Percentiles rank a stretch among this genome's conserved stretches.
Evolutionary conservation across 768 basidiomycete genomes (phyloP).

Genomic region (Mrakia gelida): DNA sequence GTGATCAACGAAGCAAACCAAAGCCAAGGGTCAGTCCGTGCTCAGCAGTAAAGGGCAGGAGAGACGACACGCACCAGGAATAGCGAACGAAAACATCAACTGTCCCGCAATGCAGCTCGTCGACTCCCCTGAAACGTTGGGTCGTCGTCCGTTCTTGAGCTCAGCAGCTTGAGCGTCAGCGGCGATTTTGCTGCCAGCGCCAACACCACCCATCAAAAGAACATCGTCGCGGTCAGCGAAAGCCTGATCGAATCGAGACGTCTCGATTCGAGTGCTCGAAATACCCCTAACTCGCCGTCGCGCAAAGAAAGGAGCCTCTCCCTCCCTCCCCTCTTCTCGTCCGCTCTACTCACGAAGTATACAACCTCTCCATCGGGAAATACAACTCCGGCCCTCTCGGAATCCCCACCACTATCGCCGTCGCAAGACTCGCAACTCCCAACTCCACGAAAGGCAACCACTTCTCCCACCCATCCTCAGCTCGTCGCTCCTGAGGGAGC

Average conservation of each 20-base stretch:
- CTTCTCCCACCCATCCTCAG: neutral
- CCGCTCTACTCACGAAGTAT: conserved; percentile 52
- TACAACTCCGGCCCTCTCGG: conserved; percentile 71
- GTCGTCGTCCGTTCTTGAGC: conserved; percentile 46
- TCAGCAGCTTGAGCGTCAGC: conserved; percentile 51
- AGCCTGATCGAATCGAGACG: neutral
- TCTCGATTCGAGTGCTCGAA: conserved; percentile 33
- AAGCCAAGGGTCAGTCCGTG: too few relatives aligned
- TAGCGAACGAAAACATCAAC: conserved; percentile 82
- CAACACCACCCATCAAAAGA: neutral
- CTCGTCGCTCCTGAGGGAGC: conserved; percentile 28
- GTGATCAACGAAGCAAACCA: too few relatives aligned
- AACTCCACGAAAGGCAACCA: conserved; percentile 20
- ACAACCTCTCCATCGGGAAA: conserved; percentile 56
- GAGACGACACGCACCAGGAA: conserved; percentile 53
- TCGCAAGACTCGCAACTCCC: conserved; percentile 36
- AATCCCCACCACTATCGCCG: conserved; percentile 52
- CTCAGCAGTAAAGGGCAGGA: too few relatives aligned
- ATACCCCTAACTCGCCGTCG: too few relatives aligned
- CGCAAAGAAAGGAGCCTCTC: neutral
- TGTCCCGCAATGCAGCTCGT: conserved; percentile 46
- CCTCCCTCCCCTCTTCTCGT: conserved; percentile 36
- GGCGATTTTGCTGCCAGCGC: conserved; percentile 16
- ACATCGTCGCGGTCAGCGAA: neutral
- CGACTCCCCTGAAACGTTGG: conserved; percentile 67